Evolutionary conservation across 345 rosid genomes (phyloP), one percentile per base, ranked within the genome.

Genomic region (Mangifera indica): DNA sequence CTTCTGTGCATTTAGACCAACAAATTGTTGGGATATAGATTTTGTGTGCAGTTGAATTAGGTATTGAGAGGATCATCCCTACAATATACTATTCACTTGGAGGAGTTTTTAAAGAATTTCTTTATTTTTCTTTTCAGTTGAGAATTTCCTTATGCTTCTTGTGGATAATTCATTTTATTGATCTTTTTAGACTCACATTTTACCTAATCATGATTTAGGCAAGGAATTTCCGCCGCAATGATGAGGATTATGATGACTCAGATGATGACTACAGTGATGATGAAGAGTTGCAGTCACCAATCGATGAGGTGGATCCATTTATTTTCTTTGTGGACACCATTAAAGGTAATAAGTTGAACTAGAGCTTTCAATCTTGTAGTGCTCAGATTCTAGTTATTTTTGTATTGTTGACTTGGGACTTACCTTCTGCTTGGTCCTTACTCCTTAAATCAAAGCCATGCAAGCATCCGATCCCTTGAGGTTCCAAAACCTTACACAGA

Each of bases 221-320:
- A 56, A 93, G 84, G 75, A 81, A 89, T 74, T 93, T 91, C 80
- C 86, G 87, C 34, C 82, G 88, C 26, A 75, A 82, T 74, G 98
- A 91, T 45, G 85, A 80, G 0, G 91, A 87, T 0, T 91, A 93
- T 0, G 96, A 93, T 0, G 94, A 92, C 74, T 85, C 95, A 0
- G 97, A 96, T 80, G 97, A 96, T 71, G 97, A 93, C 75, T 96
- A 75, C 46, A 96, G 93, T 56, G 98, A 93, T 51, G 97, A 96
- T 72, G 98, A 96, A 52, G 99, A 89, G 81, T 77, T 88, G 77
- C 97, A 88, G 72, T 96, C 98, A 10, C 99, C 99, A 60, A 91
- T 96, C 21, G 98, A 93, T 77, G 97, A 96, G 74, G 92, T 96
- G 75, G 99, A 96, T 77, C 98, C 99, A 57, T 96, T 96, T 77